Evolutionary conservation across 1,284 basidiomycete species (phyloP), one percentile per base, ranked within the genome.

Genomic region (Austroboletus niveus): DNA sequence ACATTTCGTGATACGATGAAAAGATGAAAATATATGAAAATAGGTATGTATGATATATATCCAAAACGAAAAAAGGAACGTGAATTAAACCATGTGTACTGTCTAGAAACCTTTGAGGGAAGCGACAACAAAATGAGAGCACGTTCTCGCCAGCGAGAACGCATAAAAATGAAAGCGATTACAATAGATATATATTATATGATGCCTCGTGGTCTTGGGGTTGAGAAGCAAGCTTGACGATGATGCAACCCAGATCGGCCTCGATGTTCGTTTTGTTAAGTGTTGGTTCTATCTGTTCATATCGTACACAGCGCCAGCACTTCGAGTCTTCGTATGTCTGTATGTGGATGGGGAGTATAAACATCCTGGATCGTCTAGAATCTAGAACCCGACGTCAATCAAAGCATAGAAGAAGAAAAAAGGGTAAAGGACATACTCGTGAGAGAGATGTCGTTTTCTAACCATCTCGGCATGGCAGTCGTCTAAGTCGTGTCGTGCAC

Each of bases 241-340:
- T 11, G 14, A 42, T 41, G 3, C 36, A 36, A 20, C 36, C 42
- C 24, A 4, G 44, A 36, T 43, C 27, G 27, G 43, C n/a, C 9
- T 48, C 24, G 24, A 31, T 27, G 43, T 0, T n/a, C 22, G 41
- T 45, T 30, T 15, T 14, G 32, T n/a, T 41, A 14, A 10, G 35
- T 6, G 15, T 41, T 31, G n/a, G 14, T 39, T 47, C 5, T 49
- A 24, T 45, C 39, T 53, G 36, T 15, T 43, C 47, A 30, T 65
- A 58, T 66, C 41, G 47, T 68, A 68, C 65, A 68, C 24, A 24
- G 53, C 53, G 53, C 50, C 60, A 45, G 52, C 53, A 54, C 54
- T 60, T 38, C 5, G 47, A 31, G 42, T 9, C 49, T 52, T 31
- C 42, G 34, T 38, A 30, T 27, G 27, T 29, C 6, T 49, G 31